Conservation (phyloP, 1,284 basidiomycete species). For the Ganoderma multipileum region DNA sequence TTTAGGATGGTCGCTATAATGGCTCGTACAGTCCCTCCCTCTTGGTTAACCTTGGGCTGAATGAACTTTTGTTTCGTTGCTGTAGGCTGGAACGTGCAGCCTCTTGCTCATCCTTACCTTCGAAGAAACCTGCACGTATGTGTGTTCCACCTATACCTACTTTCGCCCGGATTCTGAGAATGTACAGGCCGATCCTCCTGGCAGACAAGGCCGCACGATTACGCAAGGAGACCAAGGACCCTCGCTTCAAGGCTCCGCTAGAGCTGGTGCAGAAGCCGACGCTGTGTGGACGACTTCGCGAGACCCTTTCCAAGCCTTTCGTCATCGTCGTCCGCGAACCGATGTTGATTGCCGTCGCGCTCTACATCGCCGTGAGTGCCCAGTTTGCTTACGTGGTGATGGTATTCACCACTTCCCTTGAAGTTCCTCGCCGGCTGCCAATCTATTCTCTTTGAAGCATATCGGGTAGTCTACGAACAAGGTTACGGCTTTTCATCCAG, state of each 20-base stretch:
- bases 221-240: conserved; percentile 54
- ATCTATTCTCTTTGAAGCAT: conserved; percentile 67
- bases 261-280: conserved; percentile 39
- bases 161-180: neutral
- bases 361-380: conserved; percentile 65
- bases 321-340: conserved; percentile 50
- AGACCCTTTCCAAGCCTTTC: conserved; percentile 45
- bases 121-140: conserved; percentile 73
- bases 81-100: conserved; percentile 45
- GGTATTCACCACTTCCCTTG: neutral
- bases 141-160: neutral
- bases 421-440: conserved; percentile 67
- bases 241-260: conserved; percentile 51
- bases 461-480: conserved; percentile 61
- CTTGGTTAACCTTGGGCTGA: neutral
- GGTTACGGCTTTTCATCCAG: conserved; percentile 55
- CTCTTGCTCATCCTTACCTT: conserved; percentile 67
- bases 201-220: conserved; percentile 38
- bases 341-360: conserved; percentile 47
- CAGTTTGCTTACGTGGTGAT: neutral
- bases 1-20: conserved; percentile 82
- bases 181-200: conserved; percentile 52
- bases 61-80: neutral
- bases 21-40: conserved; percentile 42
- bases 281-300: conserved; percentile 39